phyloP scores from a whole-genome alignment of 192 early-diverging fungal species.

The Mortierella alpina region DNA sequence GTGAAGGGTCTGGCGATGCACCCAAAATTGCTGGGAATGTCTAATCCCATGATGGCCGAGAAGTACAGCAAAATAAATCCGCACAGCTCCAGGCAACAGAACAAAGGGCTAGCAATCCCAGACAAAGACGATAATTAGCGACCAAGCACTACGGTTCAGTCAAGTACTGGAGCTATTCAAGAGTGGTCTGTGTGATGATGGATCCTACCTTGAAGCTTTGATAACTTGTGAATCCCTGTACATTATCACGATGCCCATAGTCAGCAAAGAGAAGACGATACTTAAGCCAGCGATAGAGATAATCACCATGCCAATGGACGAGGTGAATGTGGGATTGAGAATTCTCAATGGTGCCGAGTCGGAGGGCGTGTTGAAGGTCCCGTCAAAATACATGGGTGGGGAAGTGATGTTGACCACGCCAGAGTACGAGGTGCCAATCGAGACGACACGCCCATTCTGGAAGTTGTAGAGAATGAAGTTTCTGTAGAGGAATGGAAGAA shows the following conservation, averaged over 20 bases:
- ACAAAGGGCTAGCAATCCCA: constrained; percentile 42
- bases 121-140: too few relatives aligned
- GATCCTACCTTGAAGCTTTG: constrained; percentile 60
- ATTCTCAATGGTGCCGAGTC: constrained; percentile 55
- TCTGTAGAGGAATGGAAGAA: constrained; percentile 12
- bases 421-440: constrained; percentile 54
- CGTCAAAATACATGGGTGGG: constrained; percentile 58
- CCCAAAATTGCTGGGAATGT: constrained; percentile 21
- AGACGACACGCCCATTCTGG: constrained; percentile 38
- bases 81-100: constrained; percentile 55
- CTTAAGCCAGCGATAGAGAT: constrained; percentile 44
- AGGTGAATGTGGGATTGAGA: constrained; percentile 56
- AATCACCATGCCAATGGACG: constrained; percentile 52
- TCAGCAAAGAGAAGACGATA: constrained; percentile 48
- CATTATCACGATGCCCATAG: constrained; percentile 49
- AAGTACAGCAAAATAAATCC: constrained; percentile 54
- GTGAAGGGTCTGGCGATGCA: constrained; percentile 52
- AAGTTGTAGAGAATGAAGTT: constrained; percentile 60
- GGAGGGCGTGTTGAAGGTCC: constrained; percentile 53
- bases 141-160: too few relatives aligned
- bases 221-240: constrained; percentile 56
- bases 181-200: not conserved
- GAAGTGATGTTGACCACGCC: constrained; percentile 51
- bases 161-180: too few relatives aligned
- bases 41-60: constrained; percentile 35